These are phyloP conservation scores for Fusarium sp. DNA, from an alignment of 2,329 filamentous ascomycete genomes.

Conservation along the genomic window DNA sequence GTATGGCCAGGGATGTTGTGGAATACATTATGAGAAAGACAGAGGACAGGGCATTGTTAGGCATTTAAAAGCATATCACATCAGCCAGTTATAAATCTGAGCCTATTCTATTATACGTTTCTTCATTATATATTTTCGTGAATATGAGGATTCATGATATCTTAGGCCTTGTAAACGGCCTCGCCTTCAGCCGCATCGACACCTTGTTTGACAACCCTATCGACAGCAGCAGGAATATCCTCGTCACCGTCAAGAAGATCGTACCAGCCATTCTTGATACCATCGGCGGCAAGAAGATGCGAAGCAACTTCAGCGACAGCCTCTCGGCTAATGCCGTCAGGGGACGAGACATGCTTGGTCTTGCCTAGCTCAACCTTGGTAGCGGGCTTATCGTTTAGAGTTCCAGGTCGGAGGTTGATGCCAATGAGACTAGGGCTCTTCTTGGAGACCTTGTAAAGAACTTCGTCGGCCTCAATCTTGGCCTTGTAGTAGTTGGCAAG, in stretches of 20 bases:
- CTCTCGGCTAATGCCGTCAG: slow-evolving; percentile 61
- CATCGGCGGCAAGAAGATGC: slow-evolving; percentile 62
- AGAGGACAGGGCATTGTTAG: neutral
- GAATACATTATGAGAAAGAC: neutral
- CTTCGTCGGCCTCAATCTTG: slow-evolving; percentile 70
- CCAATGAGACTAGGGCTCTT: slow-evolving; percentile 57
- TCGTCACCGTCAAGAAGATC: slow-evolving; percentile 67
- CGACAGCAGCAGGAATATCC: slow-evolving; percentile 59
- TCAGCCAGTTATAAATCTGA: neutral
- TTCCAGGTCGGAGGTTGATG: slow-evolving; percentile 65
- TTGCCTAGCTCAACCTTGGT: slow-evolving; percentile 61
- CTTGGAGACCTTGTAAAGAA: slow-evolving; percentile 61
- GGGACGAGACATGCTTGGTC: slow-evolving; percentile 48
- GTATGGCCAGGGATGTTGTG: neutral
- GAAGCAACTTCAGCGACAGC: slow-evolving; percentile 70
- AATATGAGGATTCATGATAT: neutral
- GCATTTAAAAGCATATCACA: neutral
- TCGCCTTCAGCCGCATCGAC: slow-evolving; percentile 67
- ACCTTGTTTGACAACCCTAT: slow-evolving; percentile 60
- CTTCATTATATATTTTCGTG: neutral
- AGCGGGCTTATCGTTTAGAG: slow-evolving; percentile 61
- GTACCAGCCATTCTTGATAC: slow-evolving; percentile 62
- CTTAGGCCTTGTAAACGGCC: slow-evolving; percentile 47
- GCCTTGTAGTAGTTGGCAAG: slow-evolving; percentile 68
- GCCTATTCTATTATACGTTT: neutral